A percentile compares a stretch with the other conserved stretches of the same genome.
Conservation (phyloP, 345 rosid genomes). For the Cardamine occulta region DNA sequence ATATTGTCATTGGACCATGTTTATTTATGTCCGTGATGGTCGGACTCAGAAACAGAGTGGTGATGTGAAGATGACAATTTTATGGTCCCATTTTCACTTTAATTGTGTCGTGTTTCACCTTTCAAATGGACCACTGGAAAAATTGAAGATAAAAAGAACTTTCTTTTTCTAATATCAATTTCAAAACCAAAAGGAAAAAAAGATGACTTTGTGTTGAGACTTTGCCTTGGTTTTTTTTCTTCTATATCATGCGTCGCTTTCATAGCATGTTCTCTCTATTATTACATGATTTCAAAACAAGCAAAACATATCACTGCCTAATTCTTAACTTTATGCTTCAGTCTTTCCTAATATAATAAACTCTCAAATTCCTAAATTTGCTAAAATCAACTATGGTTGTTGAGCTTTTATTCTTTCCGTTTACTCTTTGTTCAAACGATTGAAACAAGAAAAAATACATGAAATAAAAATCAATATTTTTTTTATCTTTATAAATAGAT, state of each 20-base stretch:
- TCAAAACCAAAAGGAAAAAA: conserved; percentile 33
- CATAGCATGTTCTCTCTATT: conserved; percentile 34
- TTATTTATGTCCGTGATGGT: conserved; percentile 41
- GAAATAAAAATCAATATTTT: background rate
- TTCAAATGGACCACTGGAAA: conserved; percentile 36
- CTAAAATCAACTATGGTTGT: conserved; percentile 16
- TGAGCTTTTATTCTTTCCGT: conserved; percentile 21
- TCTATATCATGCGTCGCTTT: conserved; percentile 35
- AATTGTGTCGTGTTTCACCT: conserved; percentile 33
- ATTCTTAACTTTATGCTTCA: conserved; percentile 9
- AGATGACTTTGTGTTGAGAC: conserved; percentile 31
- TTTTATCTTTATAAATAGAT: background rate
- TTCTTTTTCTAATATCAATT: conserved; percentile 12
- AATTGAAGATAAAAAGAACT: background rate
- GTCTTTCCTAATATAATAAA: conserved; percentile 19
- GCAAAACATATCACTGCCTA: conserved; percentile 35
- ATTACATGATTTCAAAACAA: conserved; percentile 21
- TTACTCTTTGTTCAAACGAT: background rate
- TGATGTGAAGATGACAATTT: conserved; percentile 39
- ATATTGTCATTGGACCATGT: conserved; percentile 35
- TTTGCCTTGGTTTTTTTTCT: conserved; percentile 20
- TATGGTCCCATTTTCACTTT: conserved; percentile 41
- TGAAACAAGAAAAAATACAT: background rate
- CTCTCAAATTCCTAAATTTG: background rate
- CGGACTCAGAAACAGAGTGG: conserved; percentile 40